These are phyloP conservation scores for Paradendryphiella salina DNA, from an alignment of 2,329 filamentous ascomycete species.

Conservation along the genomic window DNA sequence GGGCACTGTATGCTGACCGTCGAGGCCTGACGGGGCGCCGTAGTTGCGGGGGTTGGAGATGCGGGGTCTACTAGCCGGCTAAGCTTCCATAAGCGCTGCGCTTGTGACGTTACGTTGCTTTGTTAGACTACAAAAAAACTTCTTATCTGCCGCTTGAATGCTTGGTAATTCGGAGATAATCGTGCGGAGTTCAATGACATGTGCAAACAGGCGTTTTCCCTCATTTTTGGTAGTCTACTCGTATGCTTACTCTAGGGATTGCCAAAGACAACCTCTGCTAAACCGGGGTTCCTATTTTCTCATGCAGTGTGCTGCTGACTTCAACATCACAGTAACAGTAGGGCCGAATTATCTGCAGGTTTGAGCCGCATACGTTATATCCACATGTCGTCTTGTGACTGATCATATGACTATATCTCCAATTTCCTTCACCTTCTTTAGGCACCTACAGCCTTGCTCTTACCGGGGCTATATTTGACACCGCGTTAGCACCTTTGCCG, in stretches of 20 bases:
- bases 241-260: not conserved
- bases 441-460: too few relatives aligned
- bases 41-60: not conserved
- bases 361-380: not conserved
- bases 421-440: too few relatives aligned
- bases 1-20: not conserved
- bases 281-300: not conserved
- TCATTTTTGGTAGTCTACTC: not conserved
- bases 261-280: not conserved
- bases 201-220: not conserved
- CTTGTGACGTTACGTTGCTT: not conserved
- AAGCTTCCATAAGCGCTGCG: not conserved
- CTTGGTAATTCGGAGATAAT: not conserved
- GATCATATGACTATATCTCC: too few relatives aligned
- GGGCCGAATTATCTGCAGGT: not conserved
- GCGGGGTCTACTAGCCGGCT: not conserved
- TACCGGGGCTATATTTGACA: too few relatives aligned
- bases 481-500: too few relatives aligned
- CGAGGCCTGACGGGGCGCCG: not conserved
- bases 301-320: not conserved
- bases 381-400: too few relatives aligned
- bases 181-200: not conserved
- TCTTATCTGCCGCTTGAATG: not conserved
- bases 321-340: not conserved
- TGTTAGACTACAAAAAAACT: not conserved